phyloP scores from a whole-genome alignment of 441 rosid species.

The Pelargonium australe region DNA sequence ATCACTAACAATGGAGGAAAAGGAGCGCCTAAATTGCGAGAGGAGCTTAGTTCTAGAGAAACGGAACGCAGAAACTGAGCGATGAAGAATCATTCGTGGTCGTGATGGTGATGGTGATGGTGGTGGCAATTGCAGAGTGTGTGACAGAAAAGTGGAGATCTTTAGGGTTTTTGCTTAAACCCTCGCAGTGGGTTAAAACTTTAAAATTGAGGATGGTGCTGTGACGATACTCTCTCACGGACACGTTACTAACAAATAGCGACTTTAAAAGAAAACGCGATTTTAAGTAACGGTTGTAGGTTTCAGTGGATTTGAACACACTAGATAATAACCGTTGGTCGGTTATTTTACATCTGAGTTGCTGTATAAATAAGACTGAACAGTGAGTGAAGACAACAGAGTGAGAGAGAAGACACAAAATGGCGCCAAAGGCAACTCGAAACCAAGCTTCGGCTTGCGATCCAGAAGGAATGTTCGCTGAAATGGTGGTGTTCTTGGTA shows the following conservation, averaged over 20 bases:
- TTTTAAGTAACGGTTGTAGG: no score
- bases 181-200: no score
- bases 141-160: no score
- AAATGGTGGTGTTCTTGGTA: constrained; percentile 57
- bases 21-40: constrained; percentile 36
- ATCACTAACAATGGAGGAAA: constrained; percentile 23
- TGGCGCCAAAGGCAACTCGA: constrained; percentile 62
- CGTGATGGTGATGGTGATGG: no score
- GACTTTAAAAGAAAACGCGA: no score
- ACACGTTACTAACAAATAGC: no score
- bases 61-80: constrained; percentile 49
- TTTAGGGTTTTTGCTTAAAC: no score
- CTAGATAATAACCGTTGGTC: no score
- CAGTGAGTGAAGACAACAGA: background rate
- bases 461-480: constrained; percentile 65
- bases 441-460: constrained; percentile 40
- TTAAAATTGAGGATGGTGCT: no score
- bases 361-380: background rate
- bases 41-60: constrained; percentile 36
- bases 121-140: no score
- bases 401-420: constrained; percentile 17
- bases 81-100: constrained; percentile 37
- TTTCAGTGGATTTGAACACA: no score
- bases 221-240: no score
- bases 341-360: background rate